These are phyloP conservation scores for Leccinum variicolor DNA, from an alignment of 768 basidiomycete genomes.

Conservation along the genomic window DNA sequence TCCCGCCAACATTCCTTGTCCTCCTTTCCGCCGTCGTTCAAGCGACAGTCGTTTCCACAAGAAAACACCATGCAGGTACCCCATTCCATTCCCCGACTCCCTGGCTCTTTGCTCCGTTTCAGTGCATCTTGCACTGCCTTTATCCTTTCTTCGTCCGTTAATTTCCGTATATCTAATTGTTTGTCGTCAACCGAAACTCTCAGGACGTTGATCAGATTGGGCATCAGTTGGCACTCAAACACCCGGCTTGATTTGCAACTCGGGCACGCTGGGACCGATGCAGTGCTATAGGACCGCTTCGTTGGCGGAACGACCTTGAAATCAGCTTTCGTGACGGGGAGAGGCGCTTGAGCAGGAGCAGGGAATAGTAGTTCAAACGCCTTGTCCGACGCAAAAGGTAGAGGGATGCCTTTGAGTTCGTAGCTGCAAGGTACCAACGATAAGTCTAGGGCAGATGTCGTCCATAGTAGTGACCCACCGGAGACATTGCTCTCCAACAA, in stretches of 20 bases:
- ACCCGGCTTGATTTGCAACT: slow-evolving; percentile 63
- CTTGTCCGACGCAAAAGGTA: slow-evolving; percentile 80
- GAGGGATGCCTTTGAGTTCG: slow-evolving; percentile 78
- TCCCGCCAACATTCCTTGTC: slow-evolving; percentile 59
- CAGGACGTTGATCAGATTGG: slow-evolving; percentile 83
- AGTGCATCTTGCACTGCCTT: slow-evolving; percentile 56
- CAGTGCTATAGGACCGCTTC: slow-evolving; percentile 53
- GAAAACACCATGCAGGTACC: slow-evolving; percentile 89
- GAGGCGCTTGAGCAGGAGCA: slow-evolving; percentile 36
- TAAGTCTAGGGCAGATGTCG: background rate
- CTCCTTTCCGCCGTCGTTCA: slow-evolving; percentile 39
- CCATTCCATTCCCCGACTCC: slow-evolving; percentile 98
- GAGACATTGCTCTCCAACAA: slow-evolving; percentile 81
- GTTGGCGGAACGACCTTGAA: slow-evolving; percentile 48
- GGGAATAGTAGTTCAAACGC: slow-evolving; percentile 78
- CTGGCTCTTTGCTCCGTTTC: slow-evolving; percentile 42
- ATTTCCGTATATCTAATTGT: slow-evolving; percentile 27
- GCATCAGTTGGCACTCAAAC: slow-evolving; percentile 96
- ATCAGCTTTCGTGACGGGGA: slow-evolving; percentile 58
- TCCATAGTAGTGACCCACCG: slow-evolving; percentile 46
- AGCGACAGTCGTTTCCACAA: slow-evolving; percentile 77
- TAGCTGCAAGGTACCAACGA: slow-evolving; percentile 50
- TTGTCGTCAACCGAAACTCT: slow-evolving; percentile 29
- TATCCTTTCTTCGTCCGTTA: slow-evolving; percentile 68
- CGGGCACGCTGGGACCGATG: slow-evolving; percentile 60